phyloP scores from a whole-genome alignment of 345 rosid species.

The Eucalyptus guilfoylei region DNA sequence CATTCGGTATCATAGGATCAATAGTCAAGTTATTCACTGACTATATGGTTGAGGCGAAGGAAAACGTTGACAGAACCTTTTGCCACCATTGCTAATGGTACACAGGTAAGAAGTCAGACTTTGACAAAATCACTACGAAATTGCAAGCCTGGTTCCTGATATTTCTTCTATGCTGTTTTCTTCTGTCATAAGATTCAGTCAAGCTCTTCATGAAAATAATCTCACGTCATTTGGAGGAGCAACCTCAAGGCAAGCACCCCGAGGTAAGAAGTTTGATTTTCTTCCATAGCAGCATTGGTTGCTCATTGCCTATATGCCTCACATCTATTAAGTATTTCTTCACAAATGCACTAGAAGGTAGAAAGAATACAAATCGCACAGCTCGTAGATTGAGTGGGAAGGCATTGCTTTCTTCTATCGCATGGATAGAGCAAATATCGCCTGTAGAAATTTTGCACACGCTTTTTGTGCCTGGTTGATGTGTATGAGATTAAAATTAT shows the following conservation, averaged over 20 bases:
- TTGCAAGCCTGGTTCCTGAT: background rate
- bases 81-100: constrained; percentile 18
- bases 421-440: background rate
- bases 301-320: background rate
- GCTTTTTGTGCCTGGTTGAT: background rate
- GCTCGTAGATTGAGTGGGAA: background rate
- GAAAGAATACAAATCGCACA: background rate
- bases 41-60: constrained; percentile 49
- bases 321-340: background rate
- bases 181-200: background rate
- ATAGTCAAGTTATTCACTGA: constrained; percentile 41
- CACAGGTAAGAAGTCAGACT: constrained; percentile 24
- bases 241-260: constrained; percentile 11
- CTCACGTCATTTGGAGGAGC: constrained; percentile 27
- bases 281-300: background rate
- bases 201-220: constrained; percentile 30
- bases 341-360: background rate
- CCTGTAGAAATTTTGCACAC: background rate
- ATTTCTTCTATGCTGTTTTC: background rate
- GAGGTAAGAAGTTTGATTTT: constrained; percentile 29
- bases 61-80: constrained; percentile 46
- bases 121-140: background rate
- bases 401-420: background rate
- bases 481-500: background rate
- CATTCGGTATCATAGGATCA: constrained; percentile 22